A percentile compares a stretch with the other conserved stretches of the same genome.
Evolutionary conservation across 2,329 filamentous ascomycete genomes (phyloP).

Genomic region (Hirsutella minnesotensis): DNA sequence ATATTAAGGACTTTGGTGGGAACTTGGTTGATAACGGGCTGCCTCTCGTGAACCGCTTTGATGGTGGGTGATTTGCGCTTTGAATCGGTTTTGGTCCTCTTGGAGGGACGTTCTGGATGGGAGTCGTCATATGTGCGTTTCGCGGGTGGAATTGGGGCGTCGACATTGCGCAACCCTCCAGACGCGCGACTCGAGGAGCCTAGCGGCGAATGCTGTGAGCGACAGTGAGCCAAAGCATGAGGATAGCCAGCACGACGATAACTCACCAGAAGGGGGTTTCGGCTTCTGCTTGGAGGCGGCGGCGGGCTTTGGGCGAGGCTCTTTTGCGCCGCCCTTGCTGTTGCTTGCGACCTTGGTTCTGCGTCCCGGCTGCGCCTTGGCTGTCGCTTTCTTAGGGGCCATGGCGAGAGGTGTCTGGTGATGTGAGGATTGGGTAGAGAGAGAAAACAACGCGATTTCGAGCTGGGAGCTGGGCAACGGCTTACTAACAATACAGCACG

Average conservation of each 20-base stretch:
- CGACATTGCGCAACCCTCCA: neutral
- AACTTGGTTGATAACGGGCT: conserved; percentile 10
- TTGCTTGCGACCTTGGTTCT: neutral
- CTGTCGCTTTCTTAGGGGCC: neutral
- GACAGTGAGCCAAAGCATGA: neutral
- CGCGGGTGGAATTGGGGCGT: neutral
- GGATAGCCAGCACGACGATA: neutral
- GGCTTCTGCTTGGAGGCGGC: neutral
- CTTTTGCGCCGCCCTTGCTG: neutral
- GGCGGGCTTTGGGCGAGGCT: neutral
- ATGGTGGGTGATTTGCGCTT: neutral
- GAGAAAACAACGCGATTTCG: no score
- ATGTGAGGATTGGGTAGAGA: no score
- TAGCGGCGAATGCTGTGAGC: neutral
- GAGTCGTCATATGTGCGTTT: neutral
- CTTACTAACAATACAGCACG: no score
- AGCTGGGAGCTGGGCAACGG: no score
- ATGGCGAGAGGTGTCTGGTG: neutral
- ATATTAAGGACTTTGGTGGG: conserved; percentile 56
- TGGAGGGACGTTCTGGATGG: neutral
- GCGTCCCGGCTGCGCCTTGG: neutral
- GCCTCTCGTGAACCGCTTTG: neutral
- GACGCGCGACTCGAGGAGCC: neutral
- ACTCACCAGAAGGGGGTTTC: neutral
- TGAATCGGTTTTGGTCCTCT: neutral